Evolutionary conservation across 257 asterid genomes (phyloP), one percentile per base, ranked within the genome.

Genomic region (Lantana camara): DNA sequence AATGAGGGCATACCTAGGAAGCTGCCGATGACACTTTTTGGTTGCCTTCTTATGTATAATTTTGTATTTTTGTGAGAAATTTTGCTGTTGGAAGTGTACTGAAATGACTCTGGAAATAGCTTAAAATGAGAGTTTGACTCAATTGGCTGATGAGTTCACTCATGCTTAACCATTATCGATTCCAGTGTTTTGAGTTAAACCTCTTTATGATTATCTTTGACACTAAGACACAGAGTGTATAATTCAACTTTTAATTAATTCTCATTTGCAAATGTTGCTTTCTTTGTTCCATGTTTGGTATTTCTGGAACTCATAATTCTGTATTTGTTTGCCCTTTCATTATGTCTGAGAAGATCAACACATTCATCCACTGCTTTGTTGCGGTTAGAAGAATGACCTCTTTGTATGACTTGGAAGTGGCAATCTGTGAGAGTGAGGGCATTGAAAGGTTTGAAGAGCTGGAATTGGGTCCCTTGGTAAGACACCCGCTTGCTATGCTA

Each of bases 301-400:
- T 47, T 9, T 23, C 20, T 45, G 54, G 21, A 65, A 38, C 72
- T 64, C 51, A 38, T 57, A 17, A 42, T 50, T 67, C 71, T 51
- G 15, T 67, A 53, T 11, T 50, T 34, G 15, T 54, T 68, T 60
- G 35, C 35, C 34, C 35, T 58, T 42, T 66, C 51, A 27, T 55
- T 70, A 20, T 53, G 49, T 57, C 57, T 16, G 19, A 5, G 41
- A 60, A 93, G 99, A 70, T 93, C 76, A 85, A 88, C 78, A 71
- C 92, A 30, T 87, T 90, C 79, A 90, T 93, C 76, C 92, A 85
- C 78, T 93, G 99, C 83, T 90, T 87, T 83, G 89, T 88, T 58
- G 95, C 87, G 65, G 96, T 76, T 68, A 85, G 89, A 79, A 80
- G 83, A 73, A 78, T 93, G 51, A 77, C 89, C 72, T 79, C 99